phyloP scores from a whole-genome alignment of 148 eudicot species.

The Nepenthes mirabilis region DNA sequence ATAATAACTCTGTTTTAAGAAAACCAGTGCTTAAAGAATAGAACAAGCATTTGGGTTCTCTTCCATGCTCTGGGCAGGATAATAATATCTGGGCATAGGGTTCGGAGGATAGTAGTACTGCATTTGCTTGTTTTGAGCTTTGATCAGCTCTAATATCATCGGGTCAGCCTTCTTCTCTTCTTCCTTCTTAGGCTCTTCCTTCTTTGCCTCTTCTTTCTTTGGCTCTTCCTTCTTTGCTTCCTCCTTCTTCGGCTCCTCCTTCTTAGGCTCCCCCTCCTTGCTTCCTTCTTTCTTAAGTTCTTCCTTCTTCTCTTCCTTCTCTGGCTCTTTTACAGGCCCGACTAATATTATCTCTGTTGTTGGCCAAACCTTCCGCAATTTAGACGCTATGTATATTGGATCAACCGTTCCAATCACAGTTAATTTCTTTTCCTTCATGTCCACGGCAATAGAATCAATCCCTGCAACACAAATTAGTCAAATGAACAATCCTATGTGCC shows the following conservation, averaged over 20 bases:
- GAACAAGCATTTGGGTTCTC: constrained; percentile 73
- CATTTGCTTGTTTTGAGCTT: constrained; percentile 23
- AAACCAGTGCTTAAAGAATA: constrained; percentile 7
- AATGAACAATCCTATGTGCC: no score
- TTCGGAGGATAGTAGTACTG: constrained; percentile 15
- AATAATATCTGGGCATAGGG: constrained; percentile 17
- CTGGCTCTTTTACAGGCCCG: constrained; percentile 11
- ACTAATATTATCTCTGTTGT: constrained; percentile 19
- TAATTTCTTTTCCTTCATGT: constrained; percentile 38
- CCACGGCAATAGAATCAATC: constrained; percentile 45
- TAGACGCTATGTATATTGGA: constrained; percentile 36
- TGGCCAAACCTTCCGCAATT: constrained; percentile 47
- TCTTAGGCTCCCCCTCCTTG: constrained; percentile 23
- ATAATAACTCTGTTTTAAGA: not conserved
- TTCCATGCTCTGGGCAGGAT: constrained; percentile 55
- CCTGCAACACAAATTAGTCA: constrained; percentile 15
- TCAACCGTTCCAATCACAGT: constrained; percentile 47
- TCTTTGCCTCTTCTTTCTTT: constrained; percentile 31
- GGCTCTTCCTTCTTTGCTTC: constrained; percentile 31
- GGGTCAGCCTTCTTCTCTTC: constrained; percentile 35
- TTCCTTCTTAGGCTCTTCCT: constrained; percentile 23
- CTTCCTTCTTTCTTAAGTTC: constrained; percentile 20
- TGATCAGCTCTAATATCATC: constrained; percentile 18
- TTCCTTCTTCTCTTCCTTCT: constrained; percentile 17
- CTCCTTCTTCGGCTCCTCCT: constrained; percentile 11